phyloP scores from a whole-genome alignment of 75 land plant species.

The Ceratopteris richardii region DNA sequence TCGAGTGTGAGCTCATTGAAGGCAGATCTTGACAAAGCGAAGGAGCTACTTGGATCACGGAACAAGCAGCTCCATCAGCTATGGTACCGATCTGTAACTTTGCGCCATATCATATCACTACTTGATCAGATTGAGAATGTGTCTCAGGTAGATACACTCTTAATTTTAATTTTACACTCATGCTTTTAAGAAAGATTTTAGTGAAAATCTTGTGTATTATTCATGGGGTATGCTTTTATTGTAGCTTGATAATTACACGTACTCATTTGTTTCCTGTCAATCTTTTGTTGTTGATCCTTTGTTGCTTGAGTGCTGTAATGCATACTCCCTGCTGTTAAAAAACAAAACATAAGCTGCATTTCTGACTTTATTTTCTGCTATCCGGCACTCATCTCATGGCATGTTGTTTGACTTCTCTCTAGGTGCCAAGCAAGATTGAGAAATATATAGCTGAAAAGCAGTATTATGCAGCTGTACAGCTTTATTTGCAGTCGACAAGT shows the following conservation, averaged over 20 bases:
- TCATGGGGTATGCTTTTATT: too few relatives aligned
- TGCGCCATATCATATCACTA: conserved; percentile 85
- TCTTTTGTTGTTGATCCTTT: too few relatives aligned
- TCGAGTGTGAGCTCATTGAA: conserved; percentile 70
- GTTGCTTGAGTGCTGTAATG: too few relatives aligned
- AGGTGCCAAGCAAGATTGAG: conserved; percentile 95
- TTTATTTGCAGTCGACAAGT: conserved; percentile 75
- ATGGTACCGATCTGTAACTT: conserved; percentile 92
- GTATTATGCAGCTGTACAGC: conserved; percentile 89
- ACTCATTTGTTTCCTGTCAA: too few relatives aligned
- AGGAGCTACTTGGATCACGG: conserved; percentile 66
- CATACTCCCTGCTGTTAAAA: too few relatives aligned
- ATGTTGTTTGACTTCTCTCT: too few relatives aligned
- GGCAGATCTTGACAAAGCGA: conserved; percentile 72
- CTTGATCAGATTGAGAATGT: conserved; percentile 93
- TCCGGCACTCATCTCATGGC: too few relatives aligned
- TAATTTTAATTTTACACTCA: too few relatives aligned
- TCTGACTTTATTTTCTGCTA: too few relatives aligned
- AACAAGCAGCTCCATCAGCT: conserved; percentile 91
- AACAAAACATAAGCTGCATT: too few relatives aligned
- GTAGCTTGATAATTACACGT: too few relatives aligned
- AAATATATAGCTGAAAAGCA: conserved; percentile 85
- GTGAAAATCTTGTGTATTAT: background rate
- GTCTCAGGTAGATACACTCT: conserved; percentile 85
- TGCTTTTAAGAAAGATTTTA: background rate